These are phyloP conservation scores for Sequoia sempervirens DNA, from an alignment of 75 land plant species.

Conservation along the genomic window DNA sequence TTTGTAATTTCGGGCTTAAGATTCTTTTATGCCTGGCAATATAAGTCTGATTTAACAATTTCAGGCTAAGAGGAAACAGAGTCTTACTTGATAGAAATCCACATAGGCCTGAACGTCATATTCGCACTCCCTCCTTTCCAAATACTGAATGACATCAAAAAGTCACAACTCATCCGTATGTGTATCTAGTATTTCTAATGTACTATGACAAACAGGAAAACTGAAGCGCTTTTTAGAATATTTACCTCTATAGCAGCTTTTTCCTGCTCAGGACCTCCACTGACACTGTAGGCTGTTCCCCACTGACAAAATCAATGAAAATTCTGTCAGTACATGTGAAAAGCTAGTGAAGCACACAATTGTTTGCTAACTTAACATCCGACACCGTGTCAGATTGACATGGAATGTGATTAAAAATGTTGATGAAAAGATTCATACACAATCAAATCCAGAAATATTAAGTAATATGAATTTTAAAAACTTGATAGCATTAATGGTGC, in stretches of 20 bases:
- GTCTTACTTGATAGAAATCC: slow-evolving; percentile 74
- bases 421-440: too few species aligned
- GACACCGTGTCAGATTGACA: too few species aligned
- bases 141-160: slow-evolving; percentile 45
- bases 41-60: too few species aligned
- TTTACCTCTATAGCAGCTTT: slow-evolving; percentile 63
- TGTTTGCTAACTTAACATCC: too few species aligned
- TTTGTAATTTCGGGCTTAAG: neutral
- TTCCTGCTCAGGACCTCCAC: slow-evolving; percentile 61
- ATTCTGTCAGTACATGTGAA: neutral
- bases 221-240: neutral
- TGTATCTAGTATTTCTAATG: neutral
- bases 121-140: slow-evolving; percentile 88
- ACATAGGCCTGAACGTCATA: slow-evolving; percentile 66
- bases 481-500: neutral
- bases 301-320: slow-evolving; percentile 39
- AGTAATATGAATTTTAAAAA: too few species aligned
- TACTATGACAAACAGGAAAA: neutral
- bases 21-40: too few species aligned
- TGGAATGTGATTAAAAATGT: too few species aligned
- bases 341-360: neutral
- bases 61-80: too few species aligned
- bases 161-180: neutral
- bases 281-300: slow-evolving; percentile 91
- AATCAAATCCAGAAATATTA: too few species aligned